Conservation (phyloP, 2,329 filamentous ascomycete species). For the Pseudopithomyces maydicus region DNA sequence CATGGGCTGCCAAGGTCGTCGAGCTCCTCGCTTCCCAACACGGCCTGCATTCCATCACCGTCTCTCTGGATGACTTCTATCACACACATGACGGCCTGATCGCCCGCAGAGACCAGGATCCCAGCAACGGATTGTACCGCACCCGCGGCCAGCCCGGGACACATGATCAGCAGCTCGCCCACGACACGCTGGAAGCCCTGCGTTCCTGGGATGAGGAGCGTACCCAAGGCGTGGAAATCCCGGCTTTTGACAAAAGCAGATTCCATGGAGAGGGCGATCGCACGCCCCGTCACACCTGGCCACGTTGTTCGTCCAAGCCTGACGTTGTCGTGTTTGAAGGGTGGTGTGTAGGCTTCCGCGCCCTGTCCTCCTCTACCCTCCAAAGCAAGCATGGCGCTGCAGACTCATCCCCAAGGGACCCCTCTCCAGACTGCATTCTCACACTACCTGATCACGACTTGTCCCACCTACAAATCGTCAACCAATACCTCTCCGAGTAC, state of each 20-base stretch:
- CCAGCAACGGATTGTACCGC: conserved; percentile 76
- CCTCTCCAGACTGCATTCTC: conserved; percentile 31
- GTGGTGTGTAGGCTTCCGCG: conserved; percentile 86
- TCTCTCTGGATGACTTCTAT: conserved; percentile 81
- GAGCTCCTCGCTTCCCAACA: conserved; percentile 28
- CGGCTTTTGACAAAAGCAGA: conserved; percentile 82
- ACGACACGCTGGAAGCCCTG: conserved; percentile 66
- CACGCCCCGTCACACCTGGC: conserved; percentile 66
- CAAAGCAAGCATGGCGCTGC: conserved; percentile 61
- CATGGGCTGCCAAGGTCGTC: conserved; percentile 63
- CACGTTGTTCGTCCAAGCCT: conserved; percentile 59
- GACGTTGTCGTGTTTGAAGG: conserved; percentile 83
- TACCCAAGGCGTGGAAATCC: conserved; percentile 59
- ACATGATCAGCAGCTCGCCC: conserved; percentile 73
- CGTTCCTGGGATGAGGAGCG: conserved; percentile 47
- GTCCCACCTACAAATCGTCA: conserved; percentile 62
- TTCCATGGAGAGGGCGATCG: conserved; percentile 79
- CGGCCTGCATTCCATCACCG: conserved; percentile 32
- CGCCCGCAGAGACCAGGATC: conserved; percentile 66
- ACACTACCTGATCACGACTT: conserved; percentile 61
- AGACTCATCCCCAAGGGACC: conserved; percentile 50
- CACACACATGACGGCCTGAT: conserved; percentile 72
- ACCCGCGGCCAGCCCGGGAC: conserved; percentile 84
- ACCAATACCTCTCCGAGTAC: conserved; percentile 63
- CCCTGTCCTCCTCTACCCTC: conserved; percentile 61